Evolutionary conservation across 768 basidiomycete genomes (phyloP).

Genomic region (Calocera viscosa): DNA sequence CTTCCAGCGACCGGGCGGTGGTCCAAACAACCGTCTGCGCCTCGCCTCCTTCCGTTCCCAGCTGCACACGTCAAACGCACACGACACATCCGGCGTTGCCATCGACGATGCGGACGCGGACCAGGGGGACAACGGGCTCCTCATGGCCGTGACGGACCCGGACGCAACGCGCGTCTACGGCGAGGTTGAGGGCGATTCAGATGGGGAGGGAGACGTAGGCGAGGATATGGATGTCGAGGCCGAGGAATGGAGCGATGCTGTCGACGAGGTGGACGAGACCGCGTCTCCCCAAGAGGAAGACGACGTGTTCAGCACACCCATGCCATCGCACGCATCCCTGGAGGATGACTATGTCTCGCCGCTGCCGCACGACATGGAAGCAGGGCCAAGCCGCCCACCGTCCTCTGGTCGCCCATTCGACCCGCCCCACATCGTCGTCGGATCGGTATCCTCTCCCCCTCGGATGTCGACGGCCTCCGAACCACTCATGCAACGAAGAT

Average conservation of each 20-base stretch:
- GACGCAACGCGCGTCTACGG: background rate
- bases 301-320: conserved; percentile 5
- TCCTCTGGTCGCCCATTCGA: background rate
- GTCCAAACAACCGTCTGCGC: background rate
- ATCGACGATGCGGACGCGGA: background rate
- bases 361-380: background rate
- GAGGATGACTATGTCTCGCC: background rate
- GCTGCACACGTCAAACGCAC: background rate
- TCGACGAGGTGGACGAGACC: conserved; percentile 13
- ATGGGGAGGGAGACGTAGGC: background rate
- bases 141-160: background rate
- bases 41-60: background rate
- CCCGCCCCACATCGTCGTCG: conserved; percentile 8
- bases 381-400: background rate
- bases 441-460: background rate
- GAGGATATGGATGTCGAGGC: conserved; percentile 27
- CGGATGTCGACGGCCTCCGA: background rate
- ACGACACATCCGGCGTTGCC: background rate
- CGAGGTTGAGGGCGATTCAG: background rate
- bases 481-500: background rate
- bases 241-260: conserved; percentile 28
- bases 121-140: background rate
- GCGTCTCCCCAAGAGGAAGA: conserved; percentile 5
- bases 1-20: background rate
- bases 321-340: conserved; percentile 26